Evolutionary conservation across 331 rosid species (phyloP).

Genomic region (Pyracantha coccinea): DNA sequence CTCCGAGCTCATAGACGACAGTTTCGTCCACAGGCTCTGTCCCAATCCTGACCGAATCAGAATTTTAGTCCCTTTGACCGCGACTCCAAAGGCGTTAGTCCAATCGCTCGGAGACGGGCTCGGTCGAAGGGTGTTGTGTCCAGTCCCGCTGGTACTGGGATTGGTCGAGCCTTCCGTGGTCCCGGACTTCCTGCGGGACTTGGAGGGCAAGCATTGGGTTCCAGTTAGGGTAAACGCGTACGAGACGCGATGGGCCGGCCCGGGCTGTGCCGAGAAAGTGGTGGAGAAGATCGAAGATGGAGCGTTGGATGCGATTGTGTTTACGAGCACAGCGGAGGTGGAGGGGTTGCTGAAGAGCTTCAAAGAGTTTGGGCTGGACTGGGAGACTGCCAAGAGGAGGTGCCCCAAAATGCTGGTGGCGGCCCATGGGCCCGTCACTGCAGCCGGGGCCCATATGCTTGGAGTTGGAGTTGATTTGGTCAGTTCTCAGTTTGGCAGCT

Average conservation of each 20-base stretch:
- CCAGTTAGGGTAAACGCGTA: conserved; percentile 53
- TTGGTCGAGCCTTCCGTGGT: conserved; percentile 71
- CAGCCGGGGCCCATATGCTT: conserved; percentile 51
- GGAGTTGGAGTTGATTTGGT: conserved; percentile 68
- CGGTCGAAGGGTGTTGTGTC: conserved; percentile 42
- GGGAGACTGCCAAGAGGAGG: conserved; percentile 27
- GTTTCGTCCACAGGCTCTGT: conserved; percentile 27
- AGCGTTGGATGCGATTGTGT: conserved; percentile 46
- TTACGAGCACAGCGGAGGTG: conserved; percentile 80
- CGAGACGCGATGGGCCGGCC: conserved; percentile 72
- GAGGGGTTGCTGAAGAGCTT: conserved; percentile 71
- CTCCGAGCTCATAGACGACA: conserved; percentile 42
- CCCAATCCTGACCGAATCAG: conserved; percentile 14
- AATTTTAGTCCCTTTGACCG: conserved; percentile 42
- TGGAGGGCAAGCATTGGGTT: conserved; percentile 34
- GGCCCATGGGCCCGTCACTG: conserved; percentile 71
- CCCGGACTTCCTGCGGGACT: conserved; percentile 46
- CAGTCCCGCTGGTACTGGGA: conserved; percentile 46
- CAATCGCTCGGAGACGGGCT: conserved; percentile 39
- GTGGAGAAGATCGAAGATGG: conserved; percentile 33
- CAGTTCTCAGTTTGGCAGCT: conserved; percentile 58
- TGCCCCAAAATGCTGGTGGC: conserved; percentile 51
- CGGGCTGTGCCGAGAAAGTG: conserved; percentile 41
- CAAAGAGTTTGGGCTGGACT: conserved; percentile 42
- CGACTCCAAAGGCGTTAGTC: conserved; percentile 42